Base-by-base conservation (phyloP, 75 land plant genomes). In the Pseudotsuga menziesii region DNA sequence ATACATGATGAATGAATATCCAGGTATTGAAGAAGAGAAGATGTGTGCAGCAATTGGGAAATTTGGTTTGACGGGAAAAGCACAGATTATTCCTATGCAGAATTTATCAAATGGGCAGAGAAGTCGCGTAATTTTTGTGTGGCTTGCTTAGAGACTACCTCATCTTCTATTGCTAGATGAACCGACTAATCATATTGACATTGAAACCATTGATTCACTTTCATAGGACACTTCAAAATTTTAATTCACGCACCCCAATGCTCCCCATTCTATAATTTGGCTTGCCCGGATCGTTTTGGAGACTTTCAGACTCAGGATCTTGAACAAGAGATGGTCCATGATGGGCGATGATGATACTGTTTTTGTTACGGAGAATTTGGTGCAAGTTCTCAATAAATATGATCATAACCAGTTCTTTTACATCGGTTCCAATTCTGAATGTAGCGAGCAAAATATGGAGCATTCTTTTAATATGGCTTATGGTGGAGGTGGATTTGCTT, bases 311-410 rank as follows among this genome's bases (percentile, higher is more conserved):
- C 59, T 92, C 11, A 87, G 85, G 54, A 67, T 81, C 11, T 73
- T 73, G 27, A 75, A 84, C 54, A 93, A 86, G 77, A 79, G 87
- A 52, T 92, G 94, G 94, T 83, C 90, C 63, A 87, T 92, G 41
- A 88, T 94, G 97, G 95, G 95, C 12, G 97, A 94, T 73, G 97
- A 94, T 79, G 97, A 94, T 78, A 94, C 97, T 13, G 81, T 94
- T 14, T 94, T 94, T 76, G 20, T 92, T 6, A 35, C 88, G 0
- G 91, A 94, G 16, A 94, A 94, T 57, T 78, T 94, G 25, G 85
- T 90, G n/a, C 74, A 77, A 60, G 92, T 94, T 25, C 79, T 94
- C 72, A 70, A 84, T 64, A 83, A 87, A 76, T 94, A 88, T 82
- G 94, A 94, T 57, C 92, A 88, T 75, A 57, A 63, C n/a, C 73